A percentile compares a stretch with the other conserved stretches of the same genome.
Conservation (phyloP, 371 early-diverging fungal species). For the Apophysomyces ossiformis region DNA sequence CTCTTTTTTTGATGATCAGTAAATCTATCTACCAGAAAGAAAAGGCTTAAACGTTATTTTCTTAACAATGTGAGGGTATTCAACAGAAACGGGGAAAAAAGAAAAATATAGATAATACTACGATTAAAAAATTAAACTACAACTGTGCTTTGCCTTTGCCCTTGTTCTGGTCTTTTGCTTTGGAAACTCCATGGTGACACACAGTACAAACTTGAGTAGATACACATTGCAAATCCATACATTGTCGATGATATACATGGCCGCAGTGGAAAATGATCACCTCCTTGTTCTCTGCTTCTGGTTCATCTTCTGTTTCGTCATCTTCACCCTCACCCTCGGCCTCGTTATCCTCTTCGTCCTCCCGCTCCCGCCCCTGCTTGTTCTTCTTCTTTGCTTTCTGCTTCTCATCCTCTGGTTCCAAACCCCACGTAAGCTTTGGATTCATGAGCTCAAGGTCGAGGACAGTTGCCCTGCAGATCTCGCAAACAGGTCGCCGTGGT, state of each 20-base stretch:
- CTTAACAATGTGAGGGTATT: no score
- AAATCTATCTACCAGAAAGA: no score
- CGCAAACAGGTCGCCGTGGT: slow-evolving; percentile 61
- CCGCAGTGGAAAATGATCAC: slow-evolving; percentile 64
- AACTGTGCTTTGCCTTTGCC: slow-evolving; percentile 15
- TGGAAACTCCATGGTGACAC: slow-evolving; percentile 31
- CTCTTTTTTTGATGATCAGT: not conserved
- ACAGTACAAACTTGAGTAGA: slow-evolving; percentile 28
- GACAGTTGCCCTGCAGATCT: slow-evolving; percentile 59
- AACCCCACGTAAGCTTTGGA: slow-evolving; percentile 39
- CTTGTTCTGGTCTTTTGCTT: slow-evolving; percentile 2
- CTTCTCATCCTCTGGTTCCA: slow-evolving; percentile 16
- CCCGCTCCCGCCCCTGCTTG: not conserved
- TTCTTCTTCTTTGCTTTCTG: not conserved
- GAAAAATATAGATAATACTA: no score
- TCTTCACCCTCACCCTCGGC: not conserved
- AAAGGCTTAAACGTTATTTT: no score
- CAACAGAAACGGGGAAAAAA: no score
- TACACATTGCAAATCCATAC: slow-evolving; percentile 45
- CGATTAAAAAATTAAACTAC: not conserved
- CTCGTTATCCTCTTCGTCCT: slow-evolving; percentile 12
- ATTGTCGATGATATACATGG: slow-evolving; percentile 65
- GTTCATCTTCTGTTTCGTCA: no score
- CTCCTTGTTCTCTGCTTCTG: slow-evolving; percentile 21
- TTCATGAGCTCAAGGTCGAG: slow-evolving; percentile 50